These are phyloP conservation scores for Zygosaccharomyces sapae DNA, from an alignment of 1,139 yeast species.

Conservation along the genomic window DNA sequence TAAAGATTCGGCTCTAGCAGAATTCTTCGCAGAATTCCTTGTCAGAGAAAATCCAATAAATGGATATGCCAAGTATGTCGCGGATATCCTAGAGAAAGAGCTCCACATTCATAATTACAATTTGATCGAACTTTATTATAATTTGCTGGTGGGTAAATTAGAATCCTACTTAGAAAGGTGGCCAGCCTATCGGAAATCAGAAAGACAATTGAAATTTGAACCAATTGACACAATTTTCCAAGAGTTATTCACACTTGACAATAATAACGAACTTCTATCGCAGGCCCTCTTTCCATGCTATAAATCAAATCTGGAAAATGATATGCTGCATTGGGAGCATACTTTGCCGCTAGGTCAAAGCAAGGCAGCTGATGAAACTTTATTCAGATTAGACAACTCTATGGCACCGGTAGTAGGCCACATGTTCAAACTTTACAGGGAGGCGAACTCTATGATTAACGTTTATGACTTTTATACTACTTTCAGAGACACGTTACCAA, in stretches of 20 bases:
- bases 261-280: conserved; percentile 32
- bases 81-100: conserved; percentile 27
- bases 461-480: conserved; percentile 74
- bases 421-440: conserved; percentile 68
- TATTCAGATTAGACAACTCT: conserved; percentile 22
- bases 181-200: conserved; percentile 26
- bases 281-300: conserved; percentile 34
- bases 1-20: conserved; percentile 26
- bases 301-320: conserved; percentile 33
- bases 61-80: conserved; percentile 31
- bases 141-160: conserved; percentile 27
- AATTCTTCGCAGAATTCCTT: conserved; percentile 34
- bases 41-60: conserved; percentile 36
- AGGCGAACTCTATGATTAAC: conserved; percentile 71
- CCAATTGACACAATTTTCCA: conserved; percentile 34
- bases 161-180: conserved; percentile 26
- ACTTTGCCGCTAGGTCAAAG: conserved; percentile 19
- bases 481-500: conserved; percentile 55
- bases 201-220: conserved; percentile 28
- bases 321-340: conserved; percentile 33
- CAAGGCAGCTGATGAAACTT: conserved; percentile 5
- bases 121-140: conserved; percentile 33
- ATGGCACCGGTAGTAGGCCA: conserved; percentile 53
- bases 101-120: conserved; percentile 30
- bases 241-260: conserved; percentile 35